Percentiles rank a stretch among this genome's conserved stretches.
phyloP scores from a whole-genome alignment of 768 basidiomycete genomes.

The Mycena belliarum region DNA sequence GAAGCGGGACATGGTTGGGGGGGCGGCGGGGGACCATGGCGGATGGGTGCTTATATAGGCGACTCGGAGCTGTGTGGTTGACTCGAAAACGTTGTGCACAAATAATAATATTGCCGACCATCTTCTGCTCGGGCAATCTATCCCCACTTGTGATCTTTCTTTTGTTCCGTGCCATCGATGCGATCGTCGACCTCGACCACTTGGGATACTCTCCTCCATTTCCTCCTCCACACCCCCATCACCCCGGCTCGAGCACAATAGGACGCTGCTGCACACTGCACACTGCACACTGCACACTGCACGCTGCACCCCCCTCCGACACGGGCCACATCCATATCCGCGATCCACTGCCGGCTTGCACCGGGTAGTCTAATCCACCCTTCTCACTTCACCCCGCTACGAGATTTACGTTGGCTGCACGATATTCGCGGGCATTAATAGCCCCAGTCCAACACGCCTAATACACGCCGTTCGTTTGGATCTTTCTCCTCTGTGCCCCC shows the following conservation, averaged over 20 bases:
- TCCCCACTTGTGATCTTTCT: no score
- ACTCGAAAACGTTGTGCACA: no score
- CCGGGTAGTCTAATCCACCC: conserved; percentile 14
- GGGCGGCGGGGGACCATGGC: neutral
- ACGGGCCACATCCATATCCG: no score
- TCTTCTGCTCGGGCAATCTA: no score
- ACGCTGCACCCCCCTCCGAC: no score
- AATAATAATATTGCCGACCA: no score
- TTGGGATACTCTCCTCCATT: no score
- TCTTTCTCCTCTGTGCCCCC: conserved; percentile 8
- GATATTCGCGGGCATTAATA: conserved; percentile 15
- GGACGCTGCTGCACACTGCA: conserved; percentile 8
- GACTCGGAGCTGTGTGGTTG: neutral
- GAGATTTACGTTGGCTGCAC: conserved; percentile 15
- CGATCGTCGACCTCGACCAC: no score
- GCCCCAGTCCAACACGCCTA: conserved; percentile 7
- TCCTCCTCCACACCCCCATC: no score
- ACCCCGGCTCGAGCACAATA: conserved; percentile 10
- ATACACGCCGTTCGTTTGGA: conserved; percentile 22
- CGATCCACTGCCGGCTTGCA: no score
- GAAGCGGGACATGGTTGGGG: conserved; percentile 3
- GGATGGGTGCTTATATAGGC: neutral
- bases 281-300: no score
- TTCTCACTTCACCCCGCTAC: conserved; percentile 2
- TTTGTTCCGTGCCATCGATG: no score